Evolutionary conservation across 352 stramenopile species (phyloP).

Genomic region (Globisporangium carolinianum): DNA sequence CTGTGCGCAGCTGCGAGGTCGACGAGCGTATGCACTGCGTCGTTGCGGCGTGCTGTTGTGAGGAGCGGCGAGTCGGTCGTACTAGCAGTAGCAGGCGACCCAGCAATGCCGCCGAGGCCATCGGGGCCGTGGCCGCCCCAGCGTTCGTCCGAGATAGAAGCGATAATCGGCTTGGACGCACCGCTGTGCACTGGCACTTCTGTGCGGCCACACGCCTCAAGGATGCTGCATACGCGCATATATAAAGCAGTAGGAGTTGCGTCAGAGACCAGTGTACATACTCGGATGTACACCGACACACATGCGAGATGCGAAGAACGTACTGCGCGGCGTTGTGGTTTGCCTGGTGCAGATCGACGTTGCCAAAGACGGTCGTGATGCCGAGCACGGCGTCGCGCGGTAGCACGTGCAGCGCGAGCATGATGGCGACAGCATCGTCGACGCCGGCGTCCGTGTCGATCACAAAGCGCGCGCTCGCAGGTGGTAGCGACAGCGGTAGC

Average conservation of each 20-base stretch:
- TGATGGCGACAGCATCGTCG: conserved; percentile 69
- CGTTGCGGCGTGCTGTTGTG: conserved; percentile 34
- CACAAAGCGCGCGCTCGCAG: conserved; percentile 32
- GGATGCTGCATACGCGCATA: conserved; percentile 29
- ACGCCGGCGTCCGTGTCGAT: conserved; percentile 79
- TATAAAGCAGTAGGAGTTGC: background rate
- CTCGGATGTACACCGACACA: background rate
- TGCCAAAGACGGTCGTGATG: conserved; percentile 80
- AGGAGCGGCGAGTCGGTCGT: conserved; percentile 15
- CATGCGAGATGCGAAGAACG: conserved; percentile 7
- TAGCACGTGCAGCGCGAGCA: conserved; percentile 66
- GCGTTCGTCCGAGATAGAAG: conserved; percentile 49
- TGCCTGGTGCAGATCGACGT: conserved; percentile 74
- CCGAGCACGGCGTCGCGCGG: conserved; percentile 44
- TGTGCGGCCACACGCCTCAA: conserved; percentile 38
- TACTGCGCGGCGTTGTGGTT: conserved; percentile 80
- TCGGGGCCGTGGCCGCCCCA: conserved; percentile 73
- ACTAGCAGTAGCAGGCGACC: background rate
- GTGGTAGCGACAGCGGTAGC: background rate
- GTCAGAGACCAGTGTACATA: background rate
- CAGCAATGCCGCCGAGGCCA: conserved; percentile 51
- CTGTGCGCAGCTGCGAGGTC: conserved; percentile 44
- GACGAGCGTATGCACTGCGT: conserved; percentile 61
- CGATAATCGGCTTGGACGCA: conserved; percentile 53
- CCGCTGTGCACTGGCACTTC: conserved; percentile 60